Evolutionary conservation across 257 asterid genomes (phyloP), one percentile per base, ranked within the genome.

Genomic region (Cruciata laevipes): DNA sequence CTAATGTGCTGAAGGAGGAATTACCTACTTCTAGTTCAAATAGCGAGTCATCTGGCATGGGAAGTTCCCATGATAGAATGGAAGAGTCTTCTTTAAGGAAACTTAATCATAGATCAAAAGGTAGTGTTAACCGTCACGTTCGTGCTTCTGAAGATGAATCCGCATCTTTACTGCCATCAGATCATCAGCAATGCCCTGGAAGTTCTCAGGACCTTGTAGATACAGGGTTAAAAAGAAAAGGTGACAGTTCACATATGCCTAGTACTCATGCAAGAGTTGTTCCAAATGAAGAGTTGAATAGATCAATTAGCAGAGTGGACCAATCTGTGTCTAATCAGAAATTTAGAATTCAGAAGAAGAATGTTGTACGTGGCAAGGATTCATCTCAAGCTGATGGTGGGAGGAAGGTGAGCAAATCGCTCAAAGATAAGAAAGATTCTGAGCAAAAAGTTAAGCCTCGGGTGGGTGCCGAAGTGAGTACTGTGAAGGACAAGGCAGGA

Each of bases 191-290:
- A 67, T 61, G 18, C 66, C 69, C 80, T 71, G 82, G 74, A 69
- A 74, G 63, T 65, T 55, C 83, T 62, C 79, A 79, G 74, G 82
- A 83, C 69, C 52, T 78, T 68, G 70, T 75, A 77, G 66, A 73
- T 60, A 38, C 63, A 11, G 84, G 77, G 44, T 69, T 61, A 1
- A 86, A 78, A 80, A 81, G 75, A 77, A 88, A 81, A 62, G 31
- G 81, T 67, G 85, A 81, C 62, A 75, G 74, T 61, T 76, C 78
- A 74, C 27, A 3, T 53, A 61, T 55, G 66, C 84, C 59, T 74
- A 73, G 63, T 70, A 71, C 62, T 49, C 71, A 74, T 73, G 79
- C 67, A 67, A 44, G 61, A 63, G 79, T 73, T 83, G 83, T 59
- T 75, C 47, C 62, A 37, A 14, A 31, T 14, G 60, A 25, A 21